Evolutionary conservation across 2,329 filamentous ascomycete genomes (phyloP).

Genomic region (Cladophialophora bantiana): DNA sequence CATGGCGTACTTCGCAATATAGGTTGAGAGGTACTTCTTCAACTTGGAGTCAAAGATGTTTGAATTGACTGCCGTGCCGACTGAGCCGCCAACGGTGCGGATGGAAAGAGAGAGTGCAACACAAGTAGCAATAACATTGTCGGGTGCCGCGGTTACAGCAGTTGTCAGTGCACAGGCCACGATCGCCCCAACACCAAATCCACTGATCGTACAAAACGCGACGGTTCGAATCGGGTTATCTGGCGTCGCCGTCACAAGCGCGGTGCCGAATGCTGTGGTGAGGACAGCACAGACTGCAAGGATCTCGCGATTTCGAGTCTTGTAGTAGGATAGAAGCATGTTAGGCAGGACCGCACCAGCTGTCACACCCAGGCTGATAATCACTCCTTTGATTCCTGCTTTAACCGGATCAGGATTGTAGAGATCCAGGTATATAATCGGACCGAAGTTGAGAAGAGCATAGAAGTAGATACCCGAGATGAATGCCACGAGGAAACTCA

Average conservation of each 20-base stretch:
- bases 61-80: conserved; percentile 22
- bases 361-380: conserved; percentile 12
- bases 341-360: conserved; percentile 13
- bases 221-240: background rate
- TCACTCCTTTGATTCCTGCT: conserved; percentile 58
- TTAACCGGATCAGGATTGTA: conserved; percentile 70
- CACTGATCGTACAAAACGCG: background rate
- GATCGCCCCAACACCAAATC: background rate
- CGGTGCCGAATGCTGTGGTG: conserved; percentile 1
- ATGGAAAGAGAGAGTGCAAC: conserved; percentile 22
- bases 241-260: background rate
- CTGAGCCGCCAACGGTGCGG: conserved; percentile 20
- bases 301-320: background rate
- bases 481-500: conserved; percentile 65
- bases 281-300: background rate
- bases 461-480: conserved; percentile 64
- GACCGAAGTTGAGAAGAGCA: conserved; percentile 64
- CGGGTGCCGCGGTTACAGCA: background rate
- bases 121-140: conserved; percentile 17
- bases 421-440: conserved; percentile 68
- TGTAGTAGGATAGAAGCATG: conserved; percentile 14
- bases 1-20: conserved; percentile 14
- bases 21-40: background rate
- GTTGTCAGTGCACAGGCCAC: too few relatives aligned
- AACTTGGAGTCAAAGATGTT: conserved; percentile 22